A percentile compares a stretch with the other conserved stretches of the same genome.
phyloP scores from a whole-genome alignment of 1,139 yeast species.

The Groenewaldozyma sp. region DNA sequence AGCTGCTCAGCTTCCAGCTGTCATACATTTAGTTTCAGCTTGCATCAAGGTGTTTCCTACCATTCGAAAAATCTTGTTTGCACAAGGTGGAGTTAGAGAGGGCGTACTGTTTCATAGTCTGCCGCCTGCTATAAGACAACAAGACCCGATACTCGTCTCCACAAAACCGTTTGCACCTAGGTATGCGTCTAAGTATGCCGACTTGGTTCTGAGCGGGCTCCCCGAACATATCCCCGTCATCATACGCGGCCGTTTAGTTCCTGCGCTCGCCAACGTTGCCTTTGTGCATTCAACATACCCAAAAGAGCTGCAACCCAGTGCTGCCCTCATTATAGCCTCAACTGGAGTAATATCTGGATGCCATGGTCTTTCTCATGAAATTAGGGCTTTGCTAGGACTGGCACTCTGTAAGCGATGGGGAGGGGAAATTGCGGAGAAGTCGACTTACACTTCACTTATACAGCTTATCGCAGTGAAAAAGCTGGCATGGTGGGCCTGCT shows the following conservation, averaged over 20 bases:
- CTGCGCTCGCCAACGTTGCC: conserved; percentile 59
- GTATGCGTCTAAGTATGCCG: conserved; percentile 43
- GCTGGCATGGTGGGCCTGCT: conserved; percentile 53
- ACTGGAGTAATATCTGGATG: conserved; percentile 61
- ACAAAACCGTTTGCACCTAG: conserved; percentile 58
- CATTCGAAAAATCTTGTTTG: conserved; percentile 49
- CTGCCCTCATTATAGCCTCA: conserved; percentile 56
- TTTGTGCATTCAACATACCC: conserved; percentile 66
- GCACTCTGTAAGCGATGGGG: conserved; percentile 72
- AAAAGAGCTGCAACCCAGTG: conserved; percentile 60
- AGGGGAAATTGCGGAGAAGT: conserved; percentile 49
- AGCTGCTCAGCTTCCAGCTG: conserved; percentile 55
- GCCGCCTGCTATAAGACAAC: conserved; percentile 43
- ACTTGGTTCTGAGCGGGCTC: conserved; percentile 41
- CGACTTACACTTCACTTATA: conserved; percentile 35
- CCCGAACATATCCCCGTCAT: conserved; percentile 47
- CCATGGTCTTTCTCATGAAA: conserved; percentile 59
- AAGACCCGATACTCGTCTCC: conserved; percentile 57
- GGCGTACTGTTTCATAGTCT: conserved; percentile 55
- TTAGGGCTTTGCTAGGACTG: conserved; percentile 55
- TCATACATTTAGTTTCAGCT: conserved; percentile 39
- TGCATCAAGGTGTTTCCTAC: conserved; percentile 50
- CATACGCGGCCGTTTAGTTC: conserved; percentile 47
- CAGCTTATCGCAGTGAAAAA: conserved; percentile 24
- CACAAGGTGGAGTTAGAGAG: conserved; percentile 66